phyloP scores from a whole-genome alignment of 2,329 filamentous ascomycete genomes.

The Conoideocrella luteorostrata region DNA sequence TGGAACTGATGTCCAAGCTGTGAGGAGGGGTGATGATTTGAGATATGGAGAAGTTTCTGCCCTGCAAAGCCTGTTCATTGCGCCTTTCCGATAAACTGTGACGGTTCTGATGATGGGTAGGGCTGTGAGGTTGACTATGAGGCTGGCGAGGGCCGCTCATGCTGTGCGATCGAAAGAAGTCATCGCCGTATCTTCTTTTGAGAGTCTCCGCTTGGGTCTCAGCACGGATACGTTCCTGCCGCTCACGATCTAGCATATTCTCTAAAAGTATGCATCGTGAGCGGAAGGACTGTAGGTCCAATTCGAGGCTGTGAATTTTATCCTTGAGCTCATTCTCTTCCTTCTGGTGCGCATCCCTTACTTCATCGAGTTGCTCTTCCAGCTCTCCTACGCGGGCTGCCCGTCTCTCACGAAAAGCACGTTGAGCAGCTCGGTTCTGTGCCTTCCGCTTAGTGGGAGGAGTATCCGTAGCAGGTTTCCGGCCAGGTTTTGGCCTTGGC shows the following conservation, averaged over 20 bases:
- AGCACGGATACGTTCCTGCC: constrained; percentile 38
- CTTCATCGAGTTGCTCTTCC: constrained; percentile 59
- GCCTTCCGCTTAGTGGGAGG: constrained; percentile 89
- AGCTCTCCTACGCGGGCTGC: constrained; percentile 76
- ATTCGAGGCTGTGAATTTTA: constrained; percentile 53
- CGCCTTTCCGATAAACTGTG: constrained; percentile 22
- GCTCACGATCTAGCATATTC: constrained; percentile 54
- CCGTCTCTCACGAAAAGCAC: constrained; percentile 81
- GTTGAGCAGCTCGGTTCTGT: constrained; percentile 87
- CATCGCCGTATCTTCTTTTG: constrained; percentile 24
- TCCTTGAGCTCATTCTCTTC: constrained; percentile 50
- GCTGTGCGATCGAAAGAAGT: constrained; percentile 20
- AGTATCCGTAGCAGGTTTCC: constrained; percentile 90
- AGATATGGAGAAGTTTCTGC: constrained; percentile 46
- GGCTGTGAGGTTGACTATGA: constrained; percentile 21
- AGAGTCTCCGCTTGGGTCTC: constrained; percentile 34
- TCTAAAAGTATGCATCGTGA: constrained; percentile 57
- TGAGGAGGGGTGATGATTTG: constrained; percentile 52
- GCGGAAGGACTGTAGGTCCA: constrained; percentile 60
- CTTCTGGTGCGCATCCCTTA: constrained; percentile 51
- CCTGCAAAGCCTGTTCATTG: constrained; percentile 18
- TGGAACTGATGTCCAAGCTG: constrained; percentile 22
- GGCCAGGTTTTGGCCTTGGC: constrained; percentile 78
- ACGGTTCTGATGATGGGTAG: constrained; percentile 18
- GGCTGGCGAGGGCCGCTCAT: constrained; percentile 19